Evolutionary conservation across 2,329 filamentous ascomycete species (phyloP), one percentile per base, ranked within the genome.

Genomic region (Claviceps lovelessii): DNA sequence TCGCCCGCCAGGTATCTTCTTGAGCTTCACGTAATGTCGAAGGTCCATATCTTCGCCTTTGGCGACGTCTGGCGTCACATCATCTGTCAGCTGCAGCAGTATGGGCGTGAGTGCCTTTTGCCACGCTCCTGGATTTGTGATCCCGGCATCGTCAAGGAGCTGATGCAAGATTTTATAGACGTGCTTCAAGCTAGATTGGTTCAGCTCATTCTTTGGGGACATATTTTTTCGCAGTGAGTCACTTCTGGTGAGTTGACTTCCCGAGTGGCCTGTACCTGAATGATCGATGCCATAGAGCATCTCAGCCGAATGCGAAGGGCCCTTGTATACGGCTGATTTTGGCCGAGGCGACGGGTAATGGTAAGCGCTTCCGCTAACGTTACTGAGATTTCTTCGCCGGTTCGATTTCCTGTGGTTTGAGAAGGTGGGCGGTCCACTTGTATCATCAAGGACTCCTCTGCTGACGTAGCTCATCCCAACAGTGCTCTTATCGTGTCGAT

Each of bases 11-110:
- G 90, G 88, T 13, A 98, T 93, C 66, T 94, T 95, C 67, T 98
- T 98, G 35, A 98, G 72, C 67, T 98, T 98, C 58, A 98, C 89
- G 64, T 96, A 98, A 66, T 97, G 90, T 4, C 93, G 81, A 57
- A 98, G 93, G 66, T 98, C 93, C 77, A 98, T 97, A 65, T 93
- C 88, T 67, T 98, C 93, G 33, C 90, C 90, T 54, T 82, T 80
- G 55, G 90, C 85, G 48, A 96, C 88, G 67, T 97, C 88, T 1
- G 93, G 93, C 58, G 94, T 86, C 4, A 98, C 90, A 64, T 97
- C 93, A 60, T 96, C 90, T 0, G 91, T 94, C 59, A 90, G 93
- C 61, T 86, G 86, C 28, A 96, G 75, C 23, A 98, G 76, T 53
- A 98, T 94, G 0, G 93, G 93, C 52, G 96, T 79, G 13, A 98